Conservation (phyloP, 768 basidiomycete genomes). For the Cyclocybe aegerita region DNA sequence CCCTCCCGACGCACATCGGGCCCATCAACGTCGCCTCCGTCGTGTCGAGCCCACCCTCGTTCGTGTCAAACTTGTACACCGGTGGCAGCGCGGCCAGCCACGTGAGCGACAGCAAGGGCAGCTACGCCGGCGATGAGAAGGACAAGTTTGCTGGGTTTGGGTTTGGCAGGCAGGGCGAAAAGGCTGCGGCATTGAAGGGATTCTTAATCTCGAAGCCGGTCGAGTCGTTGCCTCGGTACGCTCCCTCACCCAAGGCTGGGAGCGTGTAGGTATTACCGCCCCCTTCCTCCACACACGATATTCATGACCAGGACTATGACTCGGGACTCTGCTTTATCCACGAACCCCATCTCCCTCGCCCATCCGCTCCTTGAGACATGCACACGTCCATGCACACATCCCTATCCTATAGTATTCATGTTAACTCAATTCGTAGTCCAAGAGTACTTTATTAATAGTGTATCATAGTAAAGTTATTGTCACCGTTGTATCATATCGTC, state of each 20-base stretch:
- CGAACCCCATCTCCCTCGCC: too few relatives aligned
- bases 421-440: too few relatives aligned
- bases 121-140: constrained; percentile 5
- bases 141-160: constrained; percentile 55
- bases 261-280: too few relatives aligned
- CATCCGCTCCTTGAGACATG: too few relatives aligned
- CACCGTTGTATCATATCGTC: too few relatives aligned
- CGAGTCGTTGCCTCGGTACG: constrained; percentile 60
- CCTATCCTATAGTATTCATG: too few relatives aligned
- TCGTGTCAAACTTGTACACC: constrained; percentile 35
- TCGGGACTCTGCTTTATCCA: too few relatives aligned
- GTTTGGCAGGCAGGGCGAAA: constrained; percentile 81
- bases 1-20: constrained; percentile 51
- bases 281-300: too few relatives aligned
- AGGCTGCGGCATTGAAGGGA: constrained; percentile 64
- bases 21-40: constrained; percentile 32
- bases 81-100: constrained; percentile 12
- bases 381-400: too few relatives aligned
- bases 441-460: too few relatives aligned
- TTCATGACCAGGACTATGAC: too few relatives aligned
- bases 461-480: too few relatives aligned
- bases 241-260: constrained; percentile 14
- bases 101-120: background rate
- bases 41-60: constrained; percentile 26
- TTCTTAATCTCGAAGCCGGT: constrained; percentile 62